Evolutionary conservation across 208 protist species (phyloP).

Genomic region (Chromosphaera perkinsii): DNA sequence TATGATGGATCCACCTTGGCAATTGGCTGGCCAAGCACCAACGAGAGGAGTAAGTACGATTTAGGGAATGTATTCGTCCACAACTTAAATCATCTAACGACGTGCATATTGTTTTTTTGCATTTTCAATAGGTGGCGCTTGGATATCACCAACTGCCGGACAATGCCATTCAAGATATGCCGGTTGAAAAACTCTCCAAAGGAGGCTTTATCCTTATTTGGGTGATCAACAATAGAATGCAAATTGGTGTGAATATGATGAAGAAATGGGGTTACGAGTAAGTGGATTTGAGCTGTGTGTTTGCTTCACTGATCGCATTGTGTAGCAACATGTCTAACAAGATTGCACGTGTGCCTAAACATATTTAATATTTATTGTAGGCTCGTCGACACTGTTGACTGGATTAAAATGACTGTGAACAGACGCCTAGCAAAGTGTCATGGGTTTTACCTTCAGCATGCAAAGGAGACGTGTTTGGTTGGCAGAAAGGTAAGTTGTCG

Average conservation of each 20-base stretch:
- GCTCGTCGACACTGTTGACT: slow-evolving; percentile 55
- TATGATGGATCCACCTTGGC: slow-evolving; percentile 66
- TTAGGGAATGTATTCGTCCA: background rate
- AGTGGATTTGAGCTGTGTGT: background rate
- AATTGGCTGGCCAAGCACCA: slow-evolving; percentile 49
- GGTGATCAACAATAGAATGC: slow-evolving; percentile 61
- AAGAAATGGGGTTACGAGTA: slow-evolving; percentile 60
- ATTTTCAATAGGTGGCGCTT: slow-evolving; percentile 45
- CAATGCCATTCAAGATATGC: slow-evolving; percentile 48
- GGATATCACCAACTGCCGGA: slow-evolving; percentile 54
- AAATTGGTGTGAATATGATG: slow-evolving; percentile 46
- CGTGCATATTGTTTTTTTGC: background rate
- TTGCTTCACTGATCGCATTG: background rate
- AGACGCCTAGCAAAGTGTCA: slow-evolving; percentile 56
- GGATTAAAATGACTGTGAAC: slow-evolving; percentile 60
- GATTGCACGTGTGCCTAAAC: background rate
- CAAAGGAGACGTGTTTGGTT: slow-evolving; percentile 61
- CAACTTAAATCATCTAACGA: slow-evolving; percentile 4
- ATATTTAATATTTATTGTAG: slow-evolving; percentile 17
- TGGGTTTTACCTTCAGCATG: slow-evolving; percentile 65
- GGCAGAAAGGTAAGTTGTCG: slow-evolving; percentile 45
- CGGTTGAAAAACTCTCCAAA: slow-evolving; percentile 41
- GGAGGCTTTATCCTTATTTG: slow-evolving; percentile 63
- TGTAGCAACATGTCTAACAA: background rate
- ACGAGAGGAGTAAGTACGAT: slow-evolving; percentile 42